phyloP scores from a whole-genome alignment of 2,329 filamentous ascomycete species.

The Fusarium anthophilum region DNA sequence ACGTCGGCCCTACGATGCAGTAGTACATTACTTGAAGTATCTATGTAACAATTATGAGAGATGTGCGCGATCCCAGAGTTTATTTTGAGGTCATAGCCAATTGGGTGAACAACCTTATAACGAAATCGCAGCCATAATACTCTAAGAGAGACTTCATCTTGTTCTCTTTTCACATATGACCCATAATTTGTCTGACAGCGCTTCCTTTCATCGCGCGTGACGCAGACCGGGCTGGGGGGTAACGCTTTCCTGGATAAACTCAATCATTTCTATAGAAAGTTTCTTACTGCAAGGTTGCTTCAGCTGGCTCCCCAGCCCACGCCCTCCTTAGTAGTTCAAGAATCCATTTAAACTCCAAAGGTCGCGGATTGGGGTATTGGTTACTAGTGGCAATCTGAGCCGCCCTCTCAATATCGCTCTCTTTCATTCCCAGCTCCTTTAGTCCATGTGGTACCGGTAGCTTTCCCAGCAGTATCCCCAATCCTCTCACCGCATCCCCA shows the following conservation, averaged over 20 bases:
- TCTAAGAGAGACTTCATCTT: rapidly evolving
- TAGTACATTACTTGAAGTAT: rapidly evolving
- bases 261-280: rapidly evolving
- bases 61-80: rapidly evolving
- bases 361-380: not conserved
- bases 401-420: not conserved
- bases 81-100: rapidly evolving
- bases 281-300: not conserved
- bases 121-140: rapidly evolving
- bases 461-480: rapidly evolving
- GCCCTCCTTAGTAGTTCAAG: not conserved
- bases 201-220: not conserved
- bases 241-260: rapidly evolving
- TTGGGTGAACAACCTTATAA: rapidly evolving
- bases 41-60: rapidly evolving
- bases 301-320: not conserved
- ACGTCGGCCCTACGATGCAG: not conserved
- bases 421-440: not conserved
- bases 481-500: not conserved
- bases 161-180: rapidly evolving
- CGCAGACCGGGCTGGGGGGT: rapidly evolving
- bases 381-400: not conserved
- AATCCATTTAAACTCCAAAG: not conserved
- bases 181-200: rapidly evolving
- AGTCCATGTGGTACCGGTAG: not conserved